Percentiles rank a stretch among this genome's conserved stretches.
These are phyloP conservation scores for Lomentospora prolificans DNA, from an alignment of 2,329 filamentous ascomycete genomes.

Conservation along the genomic window DNA sequence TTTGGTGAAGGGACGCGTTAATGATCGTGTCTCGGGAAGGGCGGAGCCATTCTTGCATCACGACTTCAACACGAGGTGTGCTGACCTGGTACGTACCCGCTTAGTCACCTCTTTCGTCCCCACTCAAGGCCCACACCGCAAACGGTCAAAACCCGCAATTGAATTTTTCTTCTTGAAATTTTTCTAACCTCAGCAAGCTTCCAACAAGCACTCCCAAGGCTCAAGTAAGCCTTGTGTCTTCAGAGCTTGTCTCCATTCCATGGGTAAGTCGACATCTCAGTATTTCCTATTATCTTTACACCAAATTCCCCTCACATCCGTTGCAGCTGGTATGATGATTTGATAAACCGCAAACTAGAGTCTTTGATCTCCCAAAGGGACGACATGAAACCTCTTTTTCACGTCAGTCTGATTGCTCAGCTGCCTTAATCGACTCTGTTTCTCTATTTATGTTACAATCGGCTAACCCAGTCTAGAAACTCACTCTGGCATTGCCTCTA, in stretches of 20 bases:
- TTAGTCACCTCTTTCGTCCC: background rate
- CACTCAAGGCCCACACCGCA: background rate
- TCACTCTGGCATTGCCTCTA: too few relatives aligned
- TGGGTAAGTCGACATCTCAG: too few relatives aligned
- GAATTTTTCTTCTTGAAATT: background rate
- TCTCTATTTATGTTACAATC: background rate
- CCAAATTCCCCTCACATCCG: background rate
- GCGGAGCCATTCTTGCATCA: background rate
- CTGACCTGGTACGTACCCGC: background rate
- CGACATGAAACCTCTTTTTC: constrained; percentile 73
- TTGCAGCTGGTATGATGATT: constrained; percentile 57
- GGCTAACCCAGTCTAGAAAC: background rate
- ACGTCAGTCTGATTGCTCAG: constrained; percentile 77
- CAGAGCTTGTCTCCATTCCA: background rate
- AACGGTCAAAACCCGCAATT: background rate
- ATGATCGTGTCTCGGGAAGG: background rate
- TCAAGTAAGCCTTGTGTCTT: background rate
- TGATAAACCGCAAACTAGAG: constrained; percentile 87
- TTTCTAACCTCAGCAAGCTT: background rate
- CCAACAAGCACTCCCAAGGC: background rate
- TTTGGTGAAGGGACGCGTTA: background rate
- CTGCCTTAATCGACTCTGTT: background rate
- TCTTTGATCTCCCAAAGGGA: constrained; percentile 69
- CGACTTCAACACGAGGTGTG: background rate
- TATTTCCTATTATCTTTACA: constrained; percentile 9